A percentile compares a stretch with the other conserved stretches of the same genome.
These are phyloP conservation scores for Spirogloea muscicola DNA, from an alignment of 139 green algal genomes.

Conservation along the genomic window DNA sequence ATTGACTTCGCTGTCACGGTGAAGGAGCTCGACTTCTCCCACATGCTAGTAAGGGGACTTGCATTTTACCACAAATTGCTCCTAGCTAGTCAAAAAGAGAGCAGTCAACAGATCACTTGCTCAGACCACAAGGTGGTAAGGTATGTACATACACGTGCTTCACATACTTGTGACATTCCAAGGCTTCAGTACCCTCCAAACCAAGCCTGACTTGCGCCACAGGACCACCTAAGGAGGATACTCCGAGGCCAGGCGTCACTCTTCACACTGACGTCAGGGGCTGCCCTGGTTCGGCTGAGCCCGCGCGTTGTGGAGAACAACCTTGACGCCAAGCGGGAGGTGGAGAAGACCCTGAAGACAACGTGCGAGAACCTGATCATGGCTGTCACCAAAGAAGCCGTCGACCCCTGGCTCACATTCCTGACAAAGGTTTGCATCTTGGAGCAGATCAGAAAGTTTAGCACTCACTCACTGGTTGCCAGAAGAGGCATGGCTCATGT, in stretches of 20 bases:
- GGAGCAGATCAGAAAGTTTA: not conserved
- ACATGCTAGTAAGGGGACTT: slow-evolving; percentile 30
- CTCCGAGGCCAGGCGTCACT: slow-evolving; percentile 73
- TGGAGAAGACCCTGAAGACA: slow-evolving; percentile 88
- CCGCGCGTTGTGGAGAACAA: slow-evolving; percentile 70
- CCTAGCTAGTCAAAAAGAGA: too few relatives aligned
- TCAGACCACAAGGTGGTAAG: too few relatives aligned
- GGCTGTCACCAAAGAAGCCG: slow-evolving; percentile 80
- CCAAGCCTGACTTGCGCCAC: too few relatives aligned
- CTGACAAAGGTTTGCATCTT: slow-evolving; percentile 71
- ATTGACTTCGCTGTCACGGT: slow-evolving; percentile 76
- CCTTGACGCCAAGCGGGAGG: slow-evolving; percentile 80
- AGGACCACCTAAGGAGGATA: slow-evolving; percentile 77
- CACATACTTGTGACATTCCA: too few relatives aligned
- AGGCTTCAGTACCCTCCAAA: too few relatives aligned
- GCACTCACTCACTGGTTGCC: too few relatives aligned
- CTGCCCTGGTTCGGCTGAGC: slow-evolving; percentile 75
- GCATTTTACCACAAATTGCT: too few relatives aligned
- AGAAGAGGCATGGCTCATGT: too few relatives aligned
- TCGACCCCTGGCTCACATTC: slow-evolving; percentile 93
- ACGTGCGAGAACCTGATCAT: slow-evolving; percentile 93
- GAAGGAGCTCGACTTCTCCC: slow-evolving; percentile 74
- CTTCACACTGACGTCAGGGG: slow-evolving; percentile 69
- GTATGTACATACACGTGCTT: too few relatives aligned
- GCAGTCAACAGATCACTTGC: too few relatives aligned